These are phyloP conservation scores for Priceomyces haplophilus DNA, from an alignment of 805 yeast genomes.

Conservation along the genomic window DNA sequence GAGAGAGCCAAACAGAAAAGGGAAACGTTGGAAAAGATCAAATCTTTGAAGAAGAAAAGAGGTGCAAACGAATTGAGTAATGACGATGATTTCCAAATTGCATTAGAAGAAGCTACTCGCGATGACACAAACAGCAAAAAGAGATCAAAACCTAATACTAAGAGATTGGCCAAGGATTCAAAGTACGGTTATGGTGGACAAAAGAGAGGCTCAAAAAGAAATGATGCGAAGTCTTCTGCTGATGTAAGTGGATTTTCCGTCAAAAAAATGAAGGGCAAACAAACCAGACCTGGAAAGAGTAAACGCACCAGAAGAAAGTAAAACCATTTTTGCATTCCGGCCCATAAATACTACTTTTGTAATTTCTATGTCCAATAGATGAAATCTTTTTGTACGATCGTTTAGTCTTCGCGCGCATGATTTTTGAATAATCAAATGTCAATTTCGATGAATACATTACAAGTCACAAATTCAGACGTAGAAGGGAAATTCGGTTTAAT, in stretches of 20 bases:
- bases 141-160: conserved; percentile 57
- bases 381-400: conserved; percentile 4
- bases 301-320: conserved; percentile 32
- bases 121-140: conserved; percentile 41
- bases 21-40: conserved; percentile 85
- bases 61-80: conserved; percentile 65
- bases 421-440: neutral
- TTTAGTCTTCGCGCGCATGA: neutral
- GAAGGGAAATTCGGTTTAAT: neutral
- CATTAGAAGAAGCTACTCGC: conserved; percentile 86
- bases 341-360: neutral
- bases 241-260: conserved; percentile 60
- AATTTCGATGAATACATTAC: neutral
- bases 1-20: conserved; percentile 90
- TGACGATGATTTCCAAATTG: conserved; percentile 80
- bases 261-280: conserved; percentile 49
- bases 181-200: conserved; percentile 78
- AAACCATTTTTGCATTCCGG: conserved; percentile 1
- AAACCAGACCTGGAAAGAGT: conserved; percentile 41
- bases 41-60: conserved; percentile 86
- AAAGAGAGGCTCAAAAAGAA: conserved; percentile 69
- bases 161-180: conserved; percentile 67
- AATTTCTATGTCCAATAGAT: neutral
- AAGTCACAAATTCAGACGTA: neutral
- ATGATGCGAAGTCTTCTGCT: conserved; percentile 67